Evolutionary conservation across 2,329 filamentous ascomycete genomes (phyloP).

Genomic region (Fusarium chuoi): DNA sequence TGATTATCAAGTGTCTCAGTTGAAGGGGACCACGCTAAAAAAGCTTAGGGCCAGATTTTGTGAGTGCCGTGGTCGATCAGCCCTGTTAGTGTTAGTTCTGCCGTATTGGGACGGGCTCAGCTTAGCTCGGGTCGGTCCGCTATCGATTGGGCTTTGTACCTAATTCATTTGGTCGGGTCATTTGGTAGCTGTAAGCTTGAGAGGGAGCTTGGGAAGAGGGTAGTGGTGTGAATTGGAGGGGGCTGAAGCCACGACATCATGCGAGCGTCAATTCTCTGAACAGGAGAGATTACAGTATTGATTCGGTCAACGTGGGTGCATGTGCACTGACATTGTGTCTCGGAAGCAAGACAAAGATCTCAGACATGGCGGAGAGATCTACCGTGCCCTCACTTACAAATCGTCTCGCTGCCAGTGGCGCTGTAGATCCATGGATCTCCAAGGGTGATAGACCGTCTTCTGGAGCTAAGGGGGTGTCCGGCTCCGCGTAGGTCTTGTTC

Average conservation of each 20-base stretch:
- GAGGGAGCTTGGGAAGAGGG: neutral
- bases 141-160: neutral
- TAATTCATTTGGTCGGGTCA: neutral
- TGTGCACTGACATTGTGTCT: constrained; percentile 1
- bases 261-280: accelerated
- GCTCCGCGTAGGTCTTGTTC: neutral
- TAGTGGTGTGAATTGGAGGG: neutral
- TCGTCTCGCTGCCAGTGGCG: neutral
- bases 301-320: neutral
- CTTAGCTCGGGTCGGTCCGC: constrained; percentile 11
- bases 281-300: neutral
- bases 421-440: neutral
- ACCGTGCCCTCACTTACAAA: neutral
- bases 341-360: neutral
- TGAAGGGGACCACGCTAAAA: neutral
- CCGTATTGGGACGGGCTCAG: neutral
- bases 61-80: constrained; percentile 5
- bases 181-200: neutral
- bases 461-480: neutral
- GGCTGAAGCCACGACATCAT: neutral
- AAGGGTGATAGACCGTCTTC: neutral
- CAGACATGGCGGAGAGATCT: neutral
- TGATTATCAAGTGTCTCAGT: constrained; percentile 28
- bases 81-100: neutral
- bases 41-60: neutral